Evolutionary conservation across 192 early-diverging fungal genomes (phyloP), one percentile per base, ranked within the genome.

Genomic region (Gonapodya sp.): DNA sequence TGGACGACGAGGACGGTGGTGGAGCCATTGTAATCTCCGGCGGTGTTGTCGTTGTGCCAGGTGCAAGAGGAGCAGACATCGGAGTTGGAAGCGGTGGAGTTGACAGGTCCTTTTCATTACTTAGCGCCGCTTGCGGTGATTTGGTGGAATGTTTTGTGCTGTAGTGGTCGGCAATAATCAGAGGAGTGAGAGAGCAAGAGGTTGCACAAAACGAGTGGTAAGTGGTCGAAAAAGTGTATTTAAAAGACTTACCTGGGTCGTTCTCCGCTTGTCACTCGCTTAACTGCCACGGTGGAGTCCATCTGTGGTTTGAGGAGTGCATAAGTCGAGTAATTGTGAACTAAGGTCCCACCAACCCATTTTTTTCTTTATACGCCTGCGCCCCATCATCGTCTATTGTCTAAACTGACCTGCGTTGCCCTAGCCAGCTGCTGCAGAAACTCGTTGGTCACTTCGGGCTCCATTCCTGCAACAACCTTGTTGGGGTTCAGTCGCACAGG

Each of bases 381-480:
- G 80, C 30, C 78, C 30, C 1, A n/a, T 78, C 2, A 81, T 24
- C n/a, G 33, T 81, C 31, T 31, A 31, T 8, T 32, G 30, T 46
- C 30, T 78, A 16, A 1, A 80, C 14, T 0, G n/a, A 80, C 73
- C 46, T 79, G 35, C 16, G 85, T 81, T 1, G 84, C 85, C 85
- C 87, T 87, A 1, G 82, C 88, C 35, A 91, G 73, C n/a, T 88
- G 77, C 80, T 90, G 89, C 72, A 91, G 78, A 33, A 90, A 85
- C 30, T 81, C 78, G 82, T 91, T 91, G 0, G 89, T 91, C 36
- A 89, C 87, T 36, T 88, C 88, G 16, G 87, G 85, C 36, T 91
- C 89, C 84, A 89, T 46, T 77, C 89, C 89, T 36, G 89, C 89
- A 2, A 91, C 87, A 35, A 91, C 86, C 82, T 91, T 91, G 34